These are phyloP conservation scores for Eucalyptus pumila DNA, from an alignment of 345 rosid genomes.

Conservation along the genomic window DNA sequence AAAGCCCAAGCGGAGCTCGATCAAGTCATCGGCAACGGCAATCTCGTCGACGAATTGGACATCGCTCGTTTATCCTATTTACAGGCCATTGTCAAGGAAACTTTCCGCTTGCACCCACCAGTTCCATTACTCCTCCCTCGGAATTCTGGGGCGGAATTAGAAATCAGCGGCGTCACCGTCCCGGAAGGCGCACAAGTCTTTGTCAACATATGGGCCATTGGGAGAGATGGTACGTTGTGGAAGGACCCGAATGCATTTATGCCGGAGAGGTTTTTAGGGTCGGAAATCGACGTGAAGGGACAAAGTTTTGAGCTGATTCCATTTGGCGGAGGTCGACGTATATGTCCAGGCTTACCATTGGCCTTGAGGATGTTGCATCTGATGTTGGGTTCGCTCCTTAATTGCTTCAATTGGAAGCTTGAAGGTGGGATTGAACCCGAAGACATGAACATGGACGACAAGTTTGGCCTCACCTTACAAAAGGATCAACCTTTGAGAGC, in stretches of 20 bases:
- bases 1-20: conserved; percentile 25
- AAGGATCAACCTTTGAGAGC: conserved; percentile 5
- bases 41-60: conserved; percentile 13
- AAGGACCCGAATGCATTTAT: conserved; percentile 1
- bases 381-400: conserved; percentile 25
- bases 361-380: conserved; percentile 13
- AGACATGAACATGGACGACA: conserved; percentile 1
- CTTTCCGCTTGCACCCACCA: conserved; percentile 37
- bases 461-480: conserved; percentile 6
- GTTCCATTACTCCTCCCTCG: conserved; percentile 21
- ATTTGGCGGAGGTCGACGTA: conserved; percentile 13
- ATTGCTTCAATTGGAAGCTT: conserved; percentile 13
- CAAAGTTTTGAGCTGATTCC: conserved; percentile 5
- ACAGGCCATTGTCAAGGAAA: conserved; percentile 38
- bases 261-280: conserved; percentile 18
- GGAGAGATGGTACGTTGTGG: conserved; percentile 25
- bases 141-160: conserved; percentile 13
- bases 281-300: conserved; percentile 8
- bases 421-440: background rate
- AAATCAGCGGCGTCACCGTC: conserved; percentile 13
- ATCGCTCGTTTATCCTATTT: conserved; percentile 21
- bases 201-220: conserved; percentile 31
- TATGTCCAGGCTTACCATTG: conserved; percentile 26
- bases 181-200: conserved; percentile 28
- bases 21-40: conserved; percentile 13